These are phyloP conservation scores for Verticillium longisporum DNA, from an alignment of 2,329 filamentous ascomycete genomes.

Conservation along the genomic window DNA sequence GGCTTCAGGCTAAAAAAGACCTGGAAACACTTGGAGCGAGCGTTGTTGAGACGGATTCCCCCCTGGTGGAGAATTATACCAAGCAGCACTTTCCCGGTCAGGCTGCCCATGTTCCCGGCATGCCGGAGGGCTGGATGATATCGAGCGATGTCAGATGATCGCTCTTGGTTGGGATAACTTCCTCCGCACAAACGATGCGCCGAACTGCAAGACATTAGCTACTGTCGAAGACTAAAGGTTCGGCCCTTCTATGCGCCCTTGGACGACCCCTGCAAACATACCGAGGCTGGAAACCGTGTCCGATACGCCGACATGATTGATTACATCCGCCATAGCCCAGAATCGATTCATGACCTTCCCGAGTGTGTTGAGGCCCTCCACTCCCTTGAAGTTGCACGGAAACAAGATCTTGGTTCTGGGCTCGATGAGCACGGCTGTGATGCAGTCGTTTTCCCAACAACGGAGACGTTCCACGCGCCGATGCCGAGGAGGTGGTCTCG, in stretches of 20 bases:
- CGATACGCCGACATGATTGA: slow-evolving; percentile 7
- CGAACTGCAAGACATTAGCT: slow-evolving; percentile 25
- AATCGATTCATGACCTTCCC: not conserved
- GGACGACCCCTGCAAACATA: slow-evolving; percentile 3
- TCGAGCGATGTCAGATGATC: slow-evolving; percentile 29
- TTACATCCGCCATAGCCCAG: not conserved
- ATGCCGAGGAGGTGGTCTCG: slow-evolving; percentile 1
- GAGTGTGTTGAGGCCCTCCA: slow-evolving; percentile 1
- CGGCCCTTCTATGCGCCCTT: slow-evolving; percentile 5
- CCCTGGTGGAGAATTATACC: slow-evolving; percentile 5
- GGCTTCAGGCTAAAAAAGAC: slow-evolving; percentile 22
- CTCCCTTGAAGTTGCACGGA: slow-evolving; percentile 5
- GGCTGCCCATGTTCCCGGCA: slow-evolving; percentile 4
- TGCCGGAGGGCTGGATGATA: slow-evolving; percentile 27
- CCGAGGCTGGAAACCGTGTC: slow-evolving; percentile 7
- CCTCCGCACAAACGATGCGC: slow-evolving; percentile 31
- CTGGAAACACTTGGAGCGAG: slow-evolving; percentile 33
- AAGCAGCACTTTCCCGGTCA: slow-evolving; percentile 1
- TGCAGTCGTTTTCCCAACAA: slow-evolving; percentile 3
- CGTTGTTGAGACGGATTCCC: slow-evolving; percentile 21
- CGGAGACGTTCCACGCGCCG: slow-evolving; percentile 5
- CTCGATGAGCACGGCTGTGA: slow-evolving; percentile 7
- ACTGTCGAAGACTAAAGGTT: slow-evolving; percentile 30
- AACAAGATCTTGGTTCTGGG: slow-evolving; percentile 6
- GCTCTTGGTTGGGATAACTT: slow-evolving; percentile 44